Percentiles rank a stretch among this genome's conserved stretches.
Conservation (phyloP, 306 rosid species). For the Echinosophora koreensis region DNA sequence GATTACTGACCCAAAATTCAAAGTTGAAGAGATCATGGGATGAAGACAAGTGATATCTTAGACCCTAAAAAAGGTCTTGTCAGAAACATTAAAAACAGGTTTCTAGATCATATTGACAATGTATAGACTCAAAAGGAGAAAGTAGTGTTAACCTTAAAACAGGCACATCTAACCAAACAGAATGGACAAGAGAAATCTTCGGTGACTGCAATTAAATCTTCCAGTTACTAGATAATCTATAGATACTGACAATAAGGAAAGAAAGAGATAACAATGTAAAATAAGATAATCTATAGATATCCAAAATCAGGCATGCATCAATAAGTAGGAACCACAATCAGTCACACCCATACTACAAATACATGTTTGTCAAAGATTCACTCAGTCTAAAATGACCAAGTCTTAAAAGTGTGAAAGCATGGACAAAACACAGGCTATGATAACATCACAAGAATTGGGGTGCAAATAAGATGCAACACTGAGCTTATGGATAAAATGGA, state of each 20-base stretch:
- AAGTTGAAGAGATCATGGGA: slow-evolving; percentile 91
- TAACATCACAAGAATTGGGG: not conserved
- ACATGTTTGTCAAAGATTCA: not conserved
- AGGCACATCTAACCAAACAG: slow-evolving; percentile 84
- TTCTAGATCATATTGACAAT: slow-evolving; percentile 18
- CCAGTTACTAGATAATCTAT: not conserved
- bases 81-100: slow-evolving; percentile 43
- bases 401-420: not conserved
- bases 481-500: not conserved
- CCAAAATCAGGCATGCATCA: slow-evolving; percentile 17
- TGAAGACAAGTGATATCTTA: slow-evolving; percentile 75
- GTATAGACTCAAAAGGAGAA: not conserved
- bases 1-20: slow-evolving; percentile 87
- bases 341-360: slow-evolving; percentile 3
- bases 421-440: not conserved
- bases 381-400: too few species aligned
- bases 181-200: slow-evolving; percentile 89
- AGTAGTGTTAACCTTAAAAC: slow-evolving; percentile 72
- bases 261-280: not conserved
- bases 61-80: slow-evolving; percentile 63
- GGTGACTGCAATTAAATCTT: slow-evolving; percentile 68
- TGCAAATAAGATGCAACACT: not conserved
- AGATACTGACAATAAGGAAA: not conserved
- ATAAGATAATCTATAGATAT: slow-evolving; percentile 5
- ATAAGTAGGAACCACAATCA: not conserved